Base-by-base conservation (phyloP, 192 early-diverging fungal species). In the Diversispora epigaea region DNA sequence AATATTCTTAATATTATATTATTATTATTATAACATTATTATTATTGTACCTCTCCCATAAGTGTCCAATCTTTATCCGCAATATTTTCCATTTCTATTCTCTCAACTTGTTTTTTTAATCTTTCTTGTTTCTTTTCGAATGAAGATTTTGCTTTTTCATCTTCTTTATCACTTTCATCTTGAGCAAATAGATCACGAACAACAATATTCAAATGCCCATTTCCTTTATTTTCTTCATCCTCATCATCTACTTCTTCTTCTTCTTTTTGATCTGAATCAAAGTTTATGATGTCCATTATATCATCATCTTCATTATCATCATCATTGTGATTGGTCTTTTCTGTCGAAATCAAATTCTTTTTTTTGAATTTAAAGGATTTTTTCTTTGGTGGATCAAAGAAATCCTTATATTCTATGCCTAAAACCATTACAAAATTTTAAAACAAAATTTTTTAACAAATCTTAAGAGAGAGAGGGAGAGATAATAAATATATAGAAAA, bases 1-100 rank as follows among this genome's bases (percentile, higher is more conserved):
- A 63, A 47, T 67, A 19, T 47, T n/a, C n/a, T n/a, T 8, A 68
- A 67, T 47, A 15, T 41, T 63, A 11, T 22, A 61, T 12, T 12
- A 25, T 32, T 22, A 61, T 21, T 43, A 12, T 15, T 75, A 75
- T 32, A 32, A 32, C 0, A 32, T 2, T 32, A 32, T 32, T 32
- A 32, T 32, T 32, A 32, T 32, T 32, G 25, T 50, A 50, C 78
- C 82, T 99, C 97, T 67, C 97, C 97, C 12, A 82, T 86, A 78
- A 97, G 82, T 21, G 93, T 91, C 97, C 97, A 99, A 65, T 96
- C 86, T 80, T 93, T 94, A 15, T 83, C 84, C 32, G 85, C 88
- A 9, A 98, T 81, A 8, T 92, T 92, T 78, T 97, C 95, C 56
- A 86, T 83, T 77, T 99, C 97, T n/a, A 97, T 86, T 71, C 85